phyloP scores from a whole-genome alignment of 352 stramenopile species.

The Phytopythium sindhum region DNA sequence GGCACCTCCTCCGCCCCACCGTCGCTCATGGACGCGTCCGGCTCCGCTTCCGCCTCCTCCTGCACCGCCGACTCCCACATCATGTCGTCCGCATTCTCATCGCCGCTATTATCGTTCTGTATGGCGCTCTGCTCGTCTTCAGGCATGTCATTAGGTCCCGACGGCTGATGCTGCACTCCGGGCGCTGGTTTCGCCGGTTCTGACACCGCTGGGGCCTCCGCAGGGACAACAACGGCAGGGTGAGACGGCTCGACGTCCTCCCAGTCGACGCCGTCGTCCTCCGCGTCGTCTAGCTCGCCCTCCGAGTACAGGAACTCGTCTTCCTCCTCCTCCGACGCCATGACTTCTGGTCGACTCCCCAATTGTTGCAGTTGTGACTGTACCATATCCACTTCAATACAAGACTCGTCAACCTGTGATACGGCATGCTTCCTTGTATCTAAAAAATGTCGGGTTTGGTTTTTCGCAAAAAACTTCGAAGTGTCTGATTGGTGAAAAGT shows the following conservation, averaged over 20 bases:
- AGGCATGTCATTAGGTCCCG: background rate
- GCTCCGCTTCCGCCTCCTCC: conserved; percentile 18
- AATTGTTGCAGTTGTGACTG: conserved; percentile 1
- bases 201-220: background rate
- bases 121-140: conserved; percentile 6
- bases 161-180: background rate
- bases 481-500: too few species aligned
- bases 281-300: conserved; percentile 22
- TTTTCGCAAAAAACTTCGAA: too few species aligned
- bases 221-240: conserved; percentile 1
- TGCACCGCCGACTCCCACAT: conserved; percentile 2
- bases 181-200: background rate
- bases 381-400: background rate
- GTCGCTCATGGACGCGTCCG: conserved; percentile 11
- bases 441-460: too few species aligned
- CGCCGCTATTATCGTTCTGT: background rate
- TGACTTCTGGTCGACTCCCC: background rate
- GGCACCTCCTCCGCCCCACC: conserved; percentile 8
- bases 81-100: background rate
- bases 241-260: conserved; percentile 41
- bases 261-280: conserved; percentile 60
- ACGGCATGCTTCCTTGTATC: too few species aligned
- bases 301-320: conserved; percentile 57
- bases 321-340: conserved; percentile 36
- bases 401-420: background rate